These are phyloP conservation scores for Artemisia tridentata DNA, from an alignment of 129 eudicot species.

Conservation along the genomic window DNA sequence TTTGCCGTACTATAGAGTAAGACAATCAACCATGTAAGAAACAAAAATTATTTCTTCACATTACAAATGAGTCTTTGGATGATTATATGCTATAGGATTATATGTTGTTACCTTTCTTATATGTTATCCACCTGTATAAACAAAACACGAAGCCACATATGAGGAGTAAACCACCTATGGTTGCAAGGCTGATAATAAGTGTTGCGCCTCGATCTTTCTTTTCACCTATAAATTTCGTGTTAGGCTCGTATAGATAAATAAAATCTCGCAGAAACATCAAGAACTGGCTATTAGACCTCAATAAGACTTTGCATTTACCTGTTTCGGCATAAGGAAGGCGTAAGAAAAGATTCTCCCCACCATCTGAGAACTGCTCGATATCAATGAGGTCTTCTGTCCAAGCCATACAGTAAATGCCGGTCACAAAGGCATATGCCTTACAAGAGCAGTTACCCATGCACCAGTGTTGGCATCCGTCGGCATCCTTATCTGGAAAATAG, in stretches of 20 bases:
- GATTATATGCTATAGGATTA: not conserved
- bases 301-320: slow-evolving; percentile 21
- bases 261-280: not conserved
- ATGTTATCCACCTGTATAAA: slow-evolving; percentile 20
- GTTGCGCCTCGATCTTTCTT: not conserved
- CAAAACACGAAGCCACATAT: slow-evolving; percentile 19
- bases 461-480: slow-evolving; percentile 3
- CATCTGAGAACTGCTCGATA: slow-evolving; percentile 19
- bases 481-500: not conserved
- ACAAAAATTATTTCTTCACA: too few species aligned
- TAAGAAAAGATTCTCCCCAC: slow-evolving; percentile 35
- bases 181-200: slow-evolving; percentile 15
- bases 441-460: slow-evolving; percentile 49
- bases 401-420: slow-evolving; percentile 41
- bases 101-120: slow-evolving; percentile 22
- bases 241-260: not conserved
- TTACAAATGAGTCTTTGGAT: not conserved
- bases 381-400: slow-evolving; percentile 39
- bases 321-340: slow-evolving; percentile 35
- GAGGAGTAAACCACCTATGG: slow-evolving; percentile 18
- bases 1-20: too few species aligned
- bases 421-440: slow-evolving; percentile 37
- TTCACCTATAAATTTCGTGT: slow-evolving; percentile 12
- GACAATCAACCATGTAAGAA: too few species aligned
- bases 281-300: not conserved